A percentile compares a stretch with the other conserved stretches of the same genome.
Evolutionary conservation across 768 basidiomycete species (phyloP).

Genomic region (Xanthoconium stramineum): DNA sequence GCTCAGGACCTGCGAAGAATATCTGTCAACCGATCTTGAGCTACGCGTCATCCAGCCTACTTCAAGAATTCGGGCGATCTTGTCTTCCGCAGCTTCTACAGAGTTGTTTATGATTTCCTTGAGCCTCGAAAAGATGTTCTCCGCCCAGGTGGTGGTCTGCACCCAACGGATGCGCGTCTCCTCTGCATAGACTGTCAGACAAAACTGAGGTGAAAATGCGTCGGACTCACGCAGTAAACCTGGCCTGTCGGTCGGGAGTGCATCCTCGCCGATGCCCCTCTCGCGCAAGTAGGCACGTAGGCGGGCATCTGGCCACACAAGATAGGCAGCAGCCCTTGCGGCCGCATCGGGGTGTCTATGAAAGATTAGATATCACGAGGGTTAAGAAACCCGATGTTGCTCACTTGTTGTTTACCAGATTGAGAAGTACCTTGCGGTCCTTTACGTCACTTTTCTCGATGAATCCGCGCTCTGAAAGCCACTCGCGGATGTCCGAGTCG

Average conservation of each 20-base stretch:
- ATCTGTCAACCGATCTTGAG: background rate
- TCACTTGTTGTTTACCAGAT: constrained; percentile 69
- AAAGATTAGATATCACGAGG: background rate
- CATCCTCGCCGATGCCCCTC: constrained; percentile 67
- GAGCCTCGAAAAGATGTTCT: constrained; percentile 57
- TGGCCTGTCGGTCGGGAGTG: constrained; percentile 61
- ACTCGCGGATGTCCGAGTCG: constrained; percentile 66
- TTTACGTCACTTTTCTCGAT: constrained; percentile 49
- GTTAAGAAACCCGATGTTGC: constrained; percentile 1
- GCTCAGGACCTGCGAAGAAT: constrained; percentile 34
- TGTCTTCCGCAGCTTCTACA: constrained; percentile 75
- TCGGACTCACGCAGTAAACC: constrained; percentile 68
- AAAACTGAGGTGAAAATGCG: background rate
- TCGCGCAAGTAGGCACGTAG: constrained; percentile 86
- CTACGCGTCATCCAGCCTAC: constrained; percentile 8
- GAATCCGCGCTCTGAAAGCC: constrained; percentile 74
- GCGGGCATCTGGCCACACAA: constrained; percentile 91
- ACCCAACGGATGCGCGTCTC: constrained; percentile 80
- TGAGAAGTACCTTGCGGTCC: constrained; percentile 73
- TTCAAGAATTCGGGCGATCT: constrained; percentile 48
- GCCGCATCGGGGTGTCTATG: constrained; percentile 52
- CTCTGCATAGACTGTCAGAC: constrained; percentile 38
- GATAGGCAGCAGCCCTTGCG: constrained; percentile 56
- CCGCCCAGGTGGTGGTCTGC: constrained; percentile 55
- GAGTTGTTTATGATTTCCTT: constrained; percentile 63